Evolutionary conservation across 2,329 filamentous ascomycete genomes (phyloP).

Genomic region (Apiospora kogelbergensis): DNA sequence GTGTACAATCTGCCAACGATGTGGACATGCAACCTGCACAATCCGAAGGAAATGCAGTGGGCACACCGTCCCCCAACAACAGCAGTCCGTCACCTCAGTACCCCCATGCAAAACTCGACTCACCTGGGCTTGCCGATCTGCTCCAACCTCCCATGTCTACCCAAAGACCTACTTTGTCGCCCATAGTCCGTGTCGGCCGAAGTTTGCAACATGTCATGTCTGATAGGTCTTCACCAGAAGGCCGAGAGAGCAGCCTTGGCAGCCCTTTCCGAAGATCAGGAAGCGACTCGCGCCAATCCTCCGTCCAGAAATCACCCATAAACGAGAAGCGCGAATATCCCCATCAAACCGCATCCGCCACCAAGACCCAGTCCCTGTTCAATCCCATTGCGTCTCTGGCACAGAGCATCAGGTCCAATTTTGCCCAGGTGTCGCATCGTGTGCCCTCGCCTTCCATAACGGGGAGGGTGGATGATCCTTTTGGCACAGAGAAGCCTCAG

Average conservation of each 20-base stretch:
- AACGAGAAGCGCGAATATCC: constrained; percentile 17
- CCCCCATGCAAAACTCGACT: constrained; percentile 1
- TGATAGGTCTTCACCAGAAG: constrained; percentile 56
- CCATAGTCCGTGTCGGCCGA: constrained; percentile 58
- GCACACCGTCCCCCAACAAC: constrained; percentile 1
- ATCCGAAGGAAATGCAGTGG: constrained; percentile 4
- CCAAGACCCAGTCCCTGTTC: constrained; percentile 8
- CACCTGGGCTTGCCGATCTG: background rate
- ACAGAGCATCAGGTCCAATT: constrained; percentile 21
- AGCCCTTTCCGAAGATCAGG: constrained; percentile 52
- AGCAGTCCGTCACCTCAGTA: constrained; percentile 8
- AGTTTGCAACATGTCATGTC: constrained; percentile 59
- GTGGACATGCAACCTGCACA: background rate
- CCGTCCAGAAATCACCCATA: constrained; percentile 25
- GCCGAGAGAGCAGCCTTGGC: constrained; percentile 49
- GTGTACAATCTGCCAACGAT: background rate
- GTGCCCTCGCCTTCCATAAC: constrained; percentile 12
- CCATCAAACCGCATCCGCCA: background rate
- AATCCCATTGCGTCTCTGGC: constrained; percentile 18
- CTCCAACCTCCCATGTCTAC: constrained; percentile 1
- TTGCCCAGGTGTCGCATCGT: constrained; percentile 17
- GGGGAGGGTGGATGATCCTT: constrained; percentile 19
- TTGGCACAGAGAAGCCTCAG: constrained; percentile 14
- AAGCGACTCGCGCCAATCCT: constrained; percentile 25
- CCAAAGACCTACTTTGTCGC: constrained; percentile 46